phyloP scores from a whole-genome alignment of 441 rosid genomes.

The Gossypium trilobum region DNA sequence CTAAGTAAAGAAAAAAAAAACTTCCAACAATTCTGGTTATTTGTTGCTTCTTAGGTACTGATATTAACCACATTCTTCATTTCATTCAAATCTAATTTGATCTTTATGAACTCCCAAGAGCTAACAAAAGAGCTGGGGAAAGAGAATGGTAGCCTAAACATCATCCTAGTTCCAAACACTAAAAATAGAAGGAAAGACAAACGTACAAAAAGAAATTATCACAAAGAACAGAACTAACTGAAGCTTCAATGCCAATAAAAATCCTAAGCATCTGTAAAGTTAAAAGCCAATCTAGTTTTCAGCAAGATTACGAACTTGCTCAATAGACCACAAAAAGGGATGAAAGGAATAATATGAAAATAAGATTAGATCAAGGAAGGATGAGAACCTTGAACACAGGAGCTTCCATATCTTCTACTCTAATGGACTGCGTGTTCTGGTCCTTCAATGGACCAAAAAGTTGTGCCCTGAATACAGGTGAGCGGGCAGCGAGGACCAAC shows the following conservation, averaged over 20 bases:
- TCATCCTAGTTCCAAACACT: neutral
- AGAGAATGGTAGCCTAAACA: neutral
- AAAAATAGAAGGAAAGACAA: neutral
- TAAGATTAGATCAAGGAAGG: neutral
- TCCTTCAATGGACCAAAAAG: constrained; percentile 60
- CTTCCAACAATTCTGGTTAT: neutral
- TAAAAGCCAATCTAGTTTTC: neutral
- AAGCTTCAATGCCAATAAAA: neutral
- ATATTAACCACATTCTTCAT: neutral
- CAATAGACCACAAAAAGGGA: neutral
- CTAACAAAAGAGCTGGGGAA: neutral
- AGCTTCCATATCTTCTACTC: constrained; percentile 51
- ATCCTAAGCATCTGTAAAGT: neutral
- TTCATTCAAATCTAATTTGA: neutral
- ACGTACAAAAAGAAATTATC: neutral
- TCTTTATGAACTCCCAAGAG: neutral
- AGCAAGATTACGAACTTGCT: neutral
- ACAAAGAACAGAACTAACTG: neutral
- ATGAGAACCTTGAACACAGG: constrained; percentile 56
- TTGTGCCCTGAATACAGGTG: constrained; percentile 64
- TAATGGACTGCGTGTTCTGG: constrained; percentile 34
- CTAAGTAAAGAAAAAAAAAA: neutral
- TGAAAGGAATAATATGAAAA: neutral
- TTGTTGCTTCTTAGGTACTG: neutral
- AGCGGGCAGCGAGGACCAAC: constrained; percentile 51